Evolutionary conservation across 2,329 filamentous ascomycete species (phyloP), one percentile per base, ranked within the genome.

Genomic region (Cadophora gregata): DNA sequence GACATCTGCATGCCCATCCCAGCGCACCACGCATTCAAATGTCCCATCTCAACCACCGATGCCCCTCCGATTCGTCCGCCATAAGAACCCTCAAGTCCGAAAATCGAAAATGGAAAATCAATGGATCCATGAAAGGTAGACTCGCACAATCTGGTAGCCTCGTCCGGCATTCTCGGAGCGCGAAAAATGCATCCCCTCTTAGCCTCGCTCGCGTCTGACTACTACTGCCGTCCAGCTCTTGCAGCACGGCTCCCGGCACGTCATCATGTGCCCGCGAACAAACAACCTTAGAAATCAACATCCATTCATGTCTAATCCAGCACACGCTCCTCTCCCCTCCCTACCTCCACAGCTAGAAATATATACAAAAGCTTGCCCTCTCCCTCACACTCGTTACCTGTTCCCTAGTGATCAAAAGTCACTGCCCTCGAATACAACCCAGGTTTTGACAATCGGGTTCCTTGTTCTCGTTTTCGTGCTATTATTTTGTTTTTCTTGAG

Each of bases 121-220:
- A n/a, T n/a, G n/a, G n/a, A 21, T 14, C 8, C n/a, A 27, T 25
- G 27, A 19, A 31, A 27, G 10, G n/a, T 25, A 42, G 19, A n/a
- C 42, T 21, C 21, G 16, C 24, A 21, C 19, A 48, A 27, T 3
- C n/a, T 56, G 19, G 65, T 62, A 66, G 63, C 63, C 67, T 68
- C 56, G 59, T 48, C 48, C 67, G 67, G 67, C 67, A 61, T 60
- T 21, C 58, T 66, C 67, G 67, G 67, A 66, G 47, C 36, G 33
- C 59, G 27, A 45, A 58, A 27, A 21, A 16, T 16, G 38, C 42
- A 21, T 19, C 42, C 12, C 6, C 38, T 47, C 48, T n/a, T 59
- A 67, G 66, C 62, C 62, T 59, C 27, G 50, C 62, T 59, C 27
- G 50, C 25, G 59, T 65, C 55, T 66, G 51, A 47, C 64, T 65